Evolutionary conservation across 2,329 filamentous ascomycete species (phyloP), one percentile per base, ranked within the genome.

Genomic region (Aspergillus neoniger): DNA sequence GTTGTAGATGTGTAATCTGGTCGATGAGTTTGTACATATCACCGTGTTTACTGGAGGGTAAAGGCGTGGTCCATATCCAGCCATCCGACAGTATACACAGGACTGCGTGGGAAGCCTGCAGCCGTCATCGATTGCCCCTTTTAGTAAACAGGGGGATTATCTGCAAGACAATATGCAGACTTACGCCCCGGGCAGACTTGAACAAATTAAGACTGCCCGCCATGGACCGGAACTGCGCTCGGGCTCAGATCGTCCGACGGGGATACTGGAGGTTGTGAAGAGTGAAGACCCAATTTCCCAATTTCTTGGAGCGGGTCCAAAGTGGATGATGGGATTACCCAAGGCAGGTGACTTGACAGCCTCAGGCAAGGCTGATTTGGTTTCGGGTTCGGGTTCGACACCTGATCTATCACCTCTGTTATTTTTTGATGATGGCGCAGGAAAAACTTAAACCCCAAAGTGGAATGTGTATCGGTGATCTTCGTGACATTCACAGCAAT

Each of bases 361-460:
- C 51, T 53, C 32, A 53, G 51, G 51, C 51, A 53, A 53, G 51
- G 51, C 51, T 17, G 51, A 53, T 32, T 53, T 36, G 19, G 41
- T 12, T 19, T 43, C 39, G 39, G 39, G 17, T 21, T 30, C 28
- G 28, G 10, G 10, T 44, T 44, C 17, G 19, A 44, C 12, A 19
- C 41, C 41, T 43, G 39, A 44, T 44, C 21, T 19, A 17, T 43
- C 39, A 44, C 21, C n/a, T 44, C 41, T 23, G 19, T 2, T 23
- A 23, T 10, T 23, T 23, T 23, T 44, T 21, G 41, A 44, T 44
- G 41, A 19, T 23, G 19, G 19, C 19, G 41, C 10, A 14, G 15
- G 21, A 12, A 23, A 23, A 44, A 19, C 19, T 19, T 44, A 44
- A 21, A 14, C 41, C 41, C 41, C 12, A 19, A 23, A 14, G 6